These are phyloP conservation scores for Zymoseptoria brevis DNA, from an alignment of 2,329 filamentous ascomycete genomes.

Conservation along the genomic window DNA sequence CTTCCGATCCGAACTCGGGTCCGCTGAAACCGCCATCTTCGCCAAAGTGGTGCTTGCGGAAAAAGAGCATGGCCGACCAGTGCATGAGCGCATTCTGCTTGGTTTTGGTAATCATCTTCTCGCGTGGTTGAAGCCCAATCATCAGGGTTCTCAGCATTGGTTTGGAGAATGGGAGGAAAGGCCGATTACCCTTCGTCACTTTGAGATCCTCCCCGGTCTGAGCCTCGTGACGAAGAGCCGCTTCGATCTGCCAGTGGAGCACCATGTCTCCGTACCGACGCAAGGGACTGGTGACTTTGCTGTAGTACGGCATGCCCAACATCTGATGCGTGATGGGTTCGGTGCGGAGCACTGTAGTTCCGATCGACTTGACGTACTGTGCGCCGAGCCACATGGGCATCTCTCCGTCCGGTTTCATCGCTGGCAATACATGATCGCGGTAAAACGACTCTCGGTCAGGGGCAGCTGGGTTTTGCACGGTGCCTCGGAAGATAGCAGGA, in stretches of 20 bases:
- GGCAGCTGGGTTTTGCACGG: constrained; percentile 20
- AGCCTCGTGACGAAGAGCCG: constrained; percentile 50
- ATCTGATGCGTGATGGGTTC: constrained; percentile 42
- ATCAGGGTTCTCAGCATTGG: constrained; percentile 44
- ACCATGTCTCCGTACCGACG: constrained; percentile 55
- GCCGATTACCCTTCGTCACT: constrained; percentile 22
- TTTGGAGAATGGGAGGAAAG: constrained; percentile 44
- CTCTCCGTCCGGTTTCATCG: constrained; percentile 30
- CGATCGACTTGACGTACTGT: constrained; percentile 36
- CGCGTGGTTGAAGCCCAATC: constrained; percentile 37
- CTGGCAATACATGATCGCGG: constrained; percentile 30
- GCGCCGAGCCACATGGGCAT: constrained; percentile 32
- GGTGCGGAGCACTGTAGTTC: constrained; percentile 38
- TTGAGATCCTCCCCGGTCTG: constrained; percentile 35
- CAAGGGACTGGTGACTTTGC: constrained; percentile 54
- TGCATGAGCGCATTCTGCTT: constrained; percentile 32
- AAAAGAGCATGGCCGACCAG: constrained; percentile 49
- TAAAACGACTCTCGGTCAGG: constrained; percentile 29
- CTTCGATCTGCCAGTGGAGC: constrained; percentile 57
- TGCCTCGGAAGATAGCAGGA: constrained; percentile 44
- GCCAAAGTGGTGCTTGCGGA: constrained; percentile 50
- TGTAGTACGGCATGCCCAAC: constrained; percentile 47
- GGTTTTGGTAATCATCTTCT: constrained; percentile 35
- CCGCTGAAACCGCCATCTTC: constrained; percentile 28
- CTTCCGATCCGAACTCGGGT: background rate